Percentiles rank a stretch among this genome's conserved stretches.
Conservation (phyloP, 257 asterid species). For the Knoxia roxburghii region DNA sequence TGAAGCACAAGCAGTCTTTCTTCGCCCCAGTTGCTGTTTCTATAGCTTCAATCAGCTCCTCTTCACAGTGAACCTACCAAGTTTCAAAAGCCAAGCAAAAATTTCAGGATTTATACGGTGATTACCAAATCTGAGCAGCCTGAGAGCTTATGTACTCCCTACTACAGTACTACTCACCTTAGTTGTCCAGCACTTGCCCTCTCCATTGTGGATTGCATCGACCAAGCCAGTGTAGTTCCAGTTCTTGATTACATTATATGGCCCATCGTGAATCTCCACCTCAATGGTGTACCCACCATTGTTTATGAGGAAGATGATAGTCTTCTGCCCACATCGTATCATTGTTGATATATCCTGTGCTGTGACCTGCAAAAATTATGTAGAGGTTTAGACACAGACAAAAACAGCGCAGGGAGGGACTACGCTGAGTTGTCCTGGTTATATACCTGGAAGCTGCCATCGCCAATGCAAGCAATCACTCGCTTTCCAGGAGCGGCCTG, state of each 20-base stretch:
- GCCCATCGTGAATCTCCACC: conserved; percentile 82
- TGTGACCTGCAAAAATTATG: conserved; percentile 40
- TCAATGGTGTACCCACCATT: conserved; percentile 81
- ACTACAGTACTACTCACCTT: no score
- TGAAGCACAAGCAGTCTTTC: conserved; percentile 64
- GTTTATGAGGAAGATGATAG: conserved; percentile 71
- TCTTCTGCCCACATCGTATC: conserved; percentile 55
- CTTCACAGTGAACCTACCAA: conserved; percentile 49
- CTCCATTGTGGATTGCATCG: conserved; percentile 70
- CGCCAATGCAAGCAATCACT: conserved; percentile 77
- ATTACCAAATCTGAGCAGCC: no score
- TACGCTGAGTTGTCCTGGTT: neutral
- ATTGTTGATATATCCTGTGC: conserved; percentile 75
- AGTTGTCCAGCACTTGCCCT: conserved; percentile 86
- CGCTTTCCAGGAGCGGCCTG: conserved; percentile 65
- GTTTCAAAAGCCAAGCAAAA: neutral
- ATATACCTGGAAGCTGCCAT: conserved; percentile 83
- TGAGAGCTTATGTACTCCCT: no score
- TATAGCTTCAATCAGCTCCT: conserved; percentile 59
- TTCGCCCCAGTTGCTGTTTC: conserved; percentile 47
- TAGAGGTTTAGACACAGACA: neutral
- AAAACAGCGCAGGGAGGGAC: no score
- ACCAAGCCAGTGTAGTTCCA: conserved; percentile 78
- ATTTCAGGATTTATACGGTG: neutral
- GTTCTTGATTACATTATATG: conserved; percentile 84